A percentile compares a stretch with the other conserved stretches of the same genome.
phyloP scores from a whole-genome alignment of 345 rosid species.

The Corchorus capsularis region DNA sequence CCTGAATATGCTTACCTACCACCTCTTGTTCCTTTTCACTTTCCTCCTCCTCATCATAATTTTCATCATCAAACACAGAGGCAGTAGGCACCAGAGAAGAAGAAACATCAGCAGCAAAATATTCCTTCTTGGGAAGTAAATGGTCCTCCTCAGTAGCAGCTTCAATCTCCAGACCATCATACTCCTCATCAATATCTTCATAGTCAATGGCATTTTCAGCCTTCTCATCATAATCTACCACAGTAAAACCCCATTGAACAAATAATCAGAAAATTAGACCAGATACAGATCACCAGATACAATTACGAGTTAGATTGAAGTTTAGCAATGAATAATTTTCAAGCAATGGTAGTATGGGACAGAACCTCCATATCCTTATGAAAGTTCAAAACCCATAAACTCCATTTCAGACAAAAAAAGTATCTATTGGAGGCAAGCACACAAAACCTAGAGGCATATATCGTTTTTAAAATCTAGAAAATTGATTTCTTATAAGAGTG shows the following conservation, averaged over 20 bases:
- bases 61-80: constrained; percentile 83
- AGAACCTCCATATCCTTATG: neutral
- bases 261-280: constrained; percentile 30
- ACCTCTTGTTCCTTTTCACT: constrained; percentile 50
- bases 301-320: neutral
- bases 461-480: neutral
- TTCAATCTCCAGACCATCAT: constrained; percentile 89
- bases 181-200: constrained; percentile 94
- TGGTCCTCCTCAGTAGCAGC: constrained; percentile 79
- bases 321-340: constrained; percentile 3
- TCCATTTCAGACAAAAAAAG: neutral
- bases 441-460: neutral
- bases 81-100: constrained; percentile 40
- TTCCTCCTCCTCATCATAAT: constrained; percentile 93
- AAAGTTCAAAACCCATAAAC: neutral
- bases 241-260: constrained; percentile 32
- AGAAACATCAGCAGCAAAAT: constrained; percentile 57
- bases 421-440: neutral
- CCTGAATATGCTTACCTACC: constrained; percentile 46
- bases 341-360: neutral
- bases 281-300: constrained; percentile 1
- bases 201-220: constrained; percentile 95
- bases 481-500: neutral
- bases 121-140: constrained; percentile 70
- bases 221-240: constrained; percentile 84